Evolutionary conservation across 345 rosid species (phyloP).

Genomic region (Gossypioides kirkii): DNA sequence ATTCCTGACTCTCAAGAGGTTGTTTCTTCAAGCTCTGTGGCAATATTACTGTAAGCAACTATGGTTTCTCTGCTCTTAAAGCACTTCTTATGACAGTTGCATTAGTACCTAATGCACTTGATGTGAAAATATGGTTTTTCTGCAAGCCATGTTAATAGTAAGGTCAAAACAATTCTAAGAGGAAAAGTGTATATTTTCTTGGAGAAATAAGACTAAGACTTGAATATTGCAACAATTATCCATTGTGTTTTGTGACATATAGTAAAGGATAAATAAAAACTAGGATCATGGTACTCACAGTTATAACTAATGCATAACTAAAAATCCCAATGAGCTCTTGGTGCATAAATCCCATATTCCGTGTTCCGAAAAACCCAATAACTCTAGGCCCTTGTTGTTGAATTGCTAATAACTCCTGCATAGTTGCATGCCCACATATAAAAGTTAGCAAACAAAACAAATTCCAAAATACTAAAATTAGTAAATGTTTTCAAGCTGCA

Average conservation of each 20-base stretch:
- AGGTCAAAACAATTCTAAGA: conserved; percentile 12
- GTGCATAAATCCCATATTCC: conserved; percentile 99
- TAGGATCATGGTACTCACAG: conserved; percentile 48
- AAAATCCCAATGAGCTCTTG: conserved; percentile 97
- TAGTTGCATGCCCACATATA: conserved; percentile 2
- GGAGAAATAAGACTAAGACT: not conserved
- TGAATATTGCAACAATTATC: not conserved
- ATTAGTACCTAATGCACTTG: conserved; percentile 97
- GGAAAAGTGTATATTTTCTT: not conserved
- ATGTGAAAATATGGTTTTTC: conserved; percentile 97
- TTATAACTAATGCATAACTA: conserved; percentile 98
- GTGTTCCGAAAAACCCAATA: conserved; percentile 93
- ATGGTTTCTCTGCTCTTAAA: conserved; percentile 89
- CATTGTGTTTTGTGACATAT: not conserved
- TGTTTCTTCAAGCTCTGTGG: conserved; percentile 92
- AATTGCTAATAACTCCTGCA: conserved; percentile 94
- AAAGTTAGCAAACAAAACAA: not conserved
- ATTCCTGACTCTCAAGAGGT: conserved; percentile 95
- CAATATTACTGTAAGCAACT: conserved; percentile 82
- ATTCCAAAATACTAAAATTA: not conserved
- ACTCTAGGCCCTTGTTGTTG: conserved; percentile 98
- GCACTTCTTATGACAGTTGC: conserved; percentile 99
- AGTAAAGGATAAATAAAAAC: not conserved
- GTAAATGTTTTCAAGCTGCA: not conserved
- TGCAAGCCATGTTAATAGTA: conserved; percentile 32